phyloP scores from a whole-genome alignment of 2,329 filamentous ascomycete genomes.

The Arthroderma uncinatum region DNA sequence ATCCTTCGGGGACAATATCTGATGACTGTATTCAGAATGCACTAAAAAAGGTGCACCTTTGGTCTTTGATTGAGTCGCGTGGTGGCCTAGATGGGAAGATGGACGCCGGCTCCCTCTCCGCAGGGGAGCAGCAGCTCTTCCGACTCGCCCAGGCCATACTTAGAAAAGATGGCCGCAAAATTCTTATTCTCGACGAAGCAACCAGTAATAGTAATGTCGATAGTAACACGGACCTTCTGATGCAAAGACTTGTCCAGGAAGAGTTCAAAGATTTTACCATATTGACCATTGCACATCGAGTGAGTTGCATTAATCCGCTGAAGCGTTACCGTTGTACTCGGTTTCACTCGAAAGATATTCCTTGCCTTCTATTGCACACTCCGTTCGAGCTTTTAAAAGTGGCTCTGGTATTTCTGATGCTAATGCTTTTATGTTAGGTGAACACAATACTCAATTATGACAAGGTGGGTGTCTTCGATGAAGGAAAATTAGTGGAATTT shows the following conservation, averaged over 20 bases:
- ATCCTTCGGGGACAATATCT: constrained; percentile 3
- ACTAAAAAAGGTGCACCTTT: constrained; percentile 6
- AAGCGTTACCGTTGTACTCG: too few species aligned
- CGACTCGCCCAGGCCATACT: constrained; percentile 6
- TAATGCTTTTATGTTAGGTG: too few species aligned
- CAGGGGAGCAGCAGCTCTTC: constrained; percentile 7
- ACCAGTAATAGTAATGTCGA: constrained; percentile 8
- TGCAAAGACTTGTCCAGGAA: constrained; percentile 10
- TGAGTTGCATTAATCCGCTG: not conserved
- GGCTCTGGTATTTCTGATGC: too few species aligned
- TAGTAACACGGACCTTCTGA: constrained; percentile 7
- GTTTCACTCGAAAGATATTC: too few species aligned
- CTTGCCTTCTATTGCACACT: too few species aligned
- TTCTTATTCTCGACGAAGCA: constrained; percentile 6
- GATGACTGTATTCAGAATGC: constrained; percentile 3
- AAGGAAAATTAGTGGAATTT: too few species aligned
- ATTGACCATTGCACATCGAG: constrained; percentile 10
- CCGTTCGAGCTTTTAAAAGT: too few species aligned
- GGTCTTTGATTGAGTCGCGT: not conserved
- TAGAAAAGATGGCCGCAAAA: constrained; percentile 1
- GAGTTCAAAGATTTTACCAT: constrained; percentile 10
- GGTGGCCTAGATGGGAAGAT: constrained; percentile 8
- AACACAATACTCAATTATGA: too few species aligned
- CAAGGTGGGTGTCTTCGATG: too few species aligned
- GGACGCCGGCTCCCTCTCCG: not conserved